These are phyloP conservation scores for Quillaja saponaria DNA, from an alignment of 306 rosid species.

Conservation along the genomic window DNA sequence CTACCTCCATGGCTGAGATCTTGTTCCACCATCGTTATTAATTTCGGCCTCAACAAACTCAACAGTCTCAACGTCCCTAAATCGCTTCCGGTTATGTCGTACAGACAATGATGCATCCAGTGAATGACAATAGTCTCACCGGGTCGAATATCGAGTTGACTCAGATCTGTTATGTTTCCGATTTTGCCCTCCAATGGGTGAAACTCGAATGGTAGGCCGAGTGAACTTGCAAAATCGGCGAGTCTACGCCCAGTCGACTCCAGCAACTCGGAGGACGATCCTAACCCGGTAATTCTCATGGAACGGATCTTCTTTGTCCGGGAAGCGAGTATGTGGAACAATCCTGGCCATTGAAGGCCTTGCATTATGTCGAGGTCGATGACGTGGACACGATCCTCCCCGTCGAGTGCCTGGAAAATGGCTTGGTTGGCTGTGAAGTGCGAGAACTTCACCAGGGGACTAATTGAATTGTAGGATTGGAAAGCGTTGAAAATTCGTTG, in stretches of 20 bases:
- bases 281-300: constrained; percentile 86
- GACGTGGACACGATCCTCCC: constrained; percentile 91
- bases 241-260: constrained; percentile 86
- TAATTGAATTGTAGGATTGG: constrained; percentile 86
- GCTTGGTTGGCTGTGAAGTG: constrained; percentile 99
- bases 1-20: constrained; percentile 89
- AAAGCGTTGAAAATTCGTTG: constrained; percentile 78
- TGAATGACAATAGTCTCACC: constrained; percentile 82
- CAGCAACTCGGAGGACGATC: constrained; percentile 77
- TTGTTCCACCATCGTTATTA: constrained; percentile 84
- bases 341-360: constrained; percentile 98
- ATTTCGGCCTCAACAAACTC: constrained; percentile 62
- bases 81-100: constrained; percentile 92
- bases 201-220: constrained; percentile 81
- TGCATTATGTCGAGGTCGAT: constrained; percentile 97
- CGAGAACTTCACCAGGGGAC: constrained; percentile 85
- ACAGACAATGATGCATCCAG: constrained; percentile 98
- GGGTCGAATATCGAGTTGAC: constrained; percentile 65
- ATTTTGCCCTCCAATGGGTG: constrained; percentile 87
- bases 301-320: constrained; percentile 79
- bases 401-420: constrained; percentile 85
- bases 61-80: constrained; percentile 65
- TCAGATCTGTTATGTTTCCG: constrained; percentile 63
- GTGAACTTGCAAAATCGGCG: constrained; percentile 83
- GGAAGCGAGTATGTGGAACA: constrained; percentile 94